These are phyloP conservation scores for Zizania palustris DNA, from an alignment of 202 grass and related monocot genomes.

Conservation along the genomic window DNA sequence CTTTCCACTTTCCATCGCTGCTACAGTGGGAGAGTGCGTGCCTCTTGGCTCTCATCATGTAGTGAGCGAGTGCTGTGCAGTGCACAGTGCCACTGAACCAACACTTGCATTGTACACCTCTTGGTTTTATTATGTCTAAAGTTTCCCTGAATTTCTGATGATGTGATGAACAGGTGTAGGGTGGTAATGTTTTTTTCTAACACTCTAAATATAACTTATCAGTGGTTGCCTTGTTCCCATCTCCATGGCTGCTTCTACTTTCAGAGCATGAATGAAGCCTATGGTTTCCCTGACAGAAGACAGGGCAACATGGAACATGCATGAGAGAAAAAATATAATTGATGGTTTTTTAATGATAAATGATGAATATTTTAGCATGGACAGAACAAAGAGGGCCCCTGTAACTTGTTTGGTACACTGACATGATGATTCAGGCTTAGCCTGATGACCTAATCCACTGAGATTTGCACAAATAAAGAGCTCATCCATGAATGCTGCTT, in stretches of 20 bases:
- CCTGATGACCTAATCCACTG: no score
- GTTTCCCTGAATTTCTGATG: background rate
- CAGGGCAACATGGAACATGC: background rate
- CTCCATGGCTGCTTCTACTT: background rate
- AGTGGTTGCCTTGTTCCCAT: conserved; percentile 21
- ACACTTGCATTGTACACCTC: background rate
- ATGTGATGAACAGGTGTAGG: background rate
- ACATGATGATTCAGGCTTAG: no score
- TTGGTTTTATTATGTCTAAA: background rate
- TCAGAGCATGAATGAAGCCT: background rate
- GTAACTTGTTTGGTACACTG: no score
- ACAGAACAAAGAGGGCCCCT: no score
- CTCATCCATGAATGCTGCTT: no score
- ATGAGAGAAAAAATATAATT: background rate
- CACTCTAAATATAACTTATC: background rate
- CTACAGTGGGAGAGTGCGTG: no score
- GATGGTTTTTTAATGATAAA: background rate
- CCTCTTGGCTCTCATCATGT: no score
- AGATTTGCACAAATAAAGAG: no score
- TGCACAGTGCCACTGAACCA: background rate
- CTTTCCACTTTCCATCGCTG: no score
- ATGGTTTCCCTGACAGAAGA: conserved; percentile 8
- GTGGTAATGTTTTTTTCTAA: no score
- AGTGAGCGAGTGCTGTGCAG: background rate
- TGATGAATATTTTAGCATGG: background rate